phyloP scores from a whole-genome alignment of 2,329 filamentous ascomycete species.

The Clonostachys rosea region DNA sequence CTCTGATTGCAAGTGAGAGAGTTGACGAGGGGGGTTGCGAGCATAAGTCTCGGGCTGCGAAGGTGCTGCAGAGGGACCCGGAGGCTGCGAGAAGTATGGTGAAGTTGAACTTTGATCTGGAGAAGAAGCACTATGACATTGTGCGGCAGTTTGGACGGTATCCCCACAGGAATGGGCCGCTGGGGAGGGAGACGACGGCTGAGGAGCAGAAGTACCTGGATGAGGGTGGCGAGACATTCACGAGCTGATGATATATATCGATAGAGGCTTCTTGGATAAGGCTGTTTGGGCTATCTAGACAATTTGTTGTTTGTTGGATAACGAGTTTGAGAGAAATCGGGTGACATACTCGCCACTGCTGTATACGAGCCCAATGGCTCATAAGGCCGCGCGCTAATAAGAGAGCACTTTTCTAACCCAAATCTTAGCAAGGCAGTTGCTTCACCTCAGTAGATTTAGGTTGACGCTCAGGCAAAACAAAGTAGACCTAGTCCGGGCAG shows the following conservation, averaged over 20 bases:
- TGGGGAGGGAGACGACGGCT: conserved; percentile 41
- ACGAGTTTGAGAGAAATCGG: too few species aligned
- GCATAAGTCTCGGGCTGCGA: conserved; percentile 15
- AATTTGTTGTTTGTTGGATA: too few species aligned
- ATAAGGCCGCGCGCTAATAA: too few species aligned
- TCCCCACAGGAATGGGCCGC: conserved; percentile 48
- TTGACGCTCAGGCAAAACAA: too few species aligned
- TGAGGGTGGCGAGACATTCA: conserved; percentile 33
- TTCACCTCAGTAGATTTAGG: too few species aligned
- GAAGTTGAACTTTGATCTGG: conserved; percentile 19
- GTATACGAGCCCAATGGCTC: too few species aligned
- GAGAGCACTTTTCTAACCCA: too few species aligned
- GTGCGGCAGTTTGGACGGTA: conserved; percentile 52
- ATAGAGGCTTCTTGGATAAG: neutral
- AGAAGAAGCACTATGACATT: conserved; percentile 41
- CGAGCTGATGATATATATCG: neutral
- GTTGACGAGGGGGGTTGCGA: conserved; percentile 8
- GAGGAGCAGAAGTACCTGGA: conserved; percentile 47
- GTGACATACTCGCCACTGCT: too few species aligned
- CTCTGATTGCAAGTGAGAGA: conserved; percentile 16
- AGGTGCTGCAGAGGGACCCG: conserved; percentile 14
- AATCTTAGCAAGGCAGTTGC: too few species aligned
- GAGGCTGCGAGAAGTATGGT: conserved; percentile 16
- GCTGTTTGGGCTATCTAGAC: too few species aligned
- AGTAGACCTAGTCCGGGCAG: too few species aligned